Conservation (phyloP, 768 basidiomycete species). For the Termitomyces sp. region DNA sequence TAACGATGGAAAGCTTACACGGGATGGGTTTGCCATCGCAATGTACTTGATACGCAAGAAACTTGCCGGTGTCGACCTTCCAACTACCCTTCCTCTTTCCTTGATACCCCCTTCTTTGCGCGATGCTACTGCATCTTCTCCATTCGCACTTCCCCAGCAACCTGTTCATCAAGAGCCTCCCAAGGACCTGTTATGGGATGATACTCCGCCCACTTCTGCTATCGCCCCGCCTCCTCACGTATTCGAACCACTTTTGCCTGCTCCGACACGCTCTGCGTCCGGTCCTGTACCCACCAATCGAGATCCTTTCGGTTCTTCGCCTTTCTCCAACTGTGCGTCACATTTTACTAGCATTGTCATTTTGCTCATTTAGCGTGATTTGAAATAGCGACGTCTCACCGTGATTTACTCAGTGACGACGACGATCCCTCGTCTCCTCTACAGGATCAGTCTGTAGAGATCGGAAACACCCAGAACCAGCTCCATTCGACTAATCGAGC, state of each 20-base stretch:
- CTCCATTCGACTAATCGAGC: slow-evolving; percentile 74
- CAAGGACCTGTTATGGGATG: slow-evolving; percentile 50
- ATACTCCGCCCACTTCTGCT: slow-evolving; percentile 45
- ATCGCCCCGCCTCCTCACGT: slow-evolving; percentile 34
- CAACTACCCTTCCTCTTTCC: slow-evolving; percentile 59
- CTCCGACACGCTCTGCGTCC: slow-evolving; percentile 21
- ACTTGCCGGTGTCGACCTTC: slow-evolving; percentile 74
- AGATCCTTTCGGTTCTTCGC: slow-evolving; percentile 49
- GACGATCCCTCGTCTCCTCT: slow-evolving; percentile 55
- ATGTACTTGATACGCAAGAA: slow-evolving; percentile 90
- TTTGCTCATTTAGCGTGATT: background rate
- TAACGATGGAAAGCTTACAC: slow-evolving; percentile 79
- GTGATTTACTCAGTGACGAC: slow-evolving; percentile 72
- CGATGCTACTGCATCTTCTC: slow-evolving; percentile 28
- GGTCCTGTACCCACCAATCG: slow-evolving; percentile 19
- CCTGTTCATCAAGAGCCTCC: slow-evolving; percentile 38
- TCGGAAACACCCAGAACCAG: slow-evolving; percentile 85
- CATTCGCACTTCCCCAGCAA: slow-evolving; percentile 32
- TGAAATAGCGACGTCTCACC: slow-evolving; percentile 14
- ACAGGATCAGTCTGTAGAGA: slow-evolving; percentile 76
- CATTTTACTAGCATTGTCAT: background rate
- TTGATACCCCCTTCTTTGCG: slow-evolving; percentile 85
- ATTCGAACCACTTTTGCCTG: slow-evolving; percentile 20
- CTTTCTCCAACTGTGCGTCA: slow-evolving; percentile 25
- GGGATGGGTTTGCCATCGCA: slow-evolving; percentile 94